These are phyloP conservation scores for Didymella arachidicola DNA, from an alignment of 2,329 filamentous ascomycete genomes.

Conservation along the genomic window DNA sequence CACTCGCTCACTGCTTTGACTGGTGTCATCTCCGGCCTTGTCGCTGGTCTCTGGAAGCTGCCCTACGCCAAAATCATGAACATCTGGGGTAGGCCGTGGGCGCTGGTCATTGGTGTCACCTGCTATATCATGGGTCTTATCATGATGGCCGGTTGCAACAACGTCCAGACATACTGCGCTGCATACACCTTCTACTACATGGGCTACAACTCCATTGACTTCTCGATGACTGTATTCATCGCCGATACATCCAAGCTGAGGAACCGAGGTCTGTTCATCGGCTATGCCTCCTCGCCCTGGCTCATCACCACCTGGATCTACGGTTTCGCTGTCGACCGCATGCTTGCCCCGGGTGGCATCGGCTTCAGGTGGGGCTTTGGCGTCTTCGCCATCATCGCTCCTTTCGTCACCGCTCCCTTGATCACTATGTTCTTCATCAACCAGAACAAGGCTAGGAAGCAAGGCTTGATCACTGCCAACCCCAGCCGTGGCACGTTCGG, in stretches of 20 bases:
- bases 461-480: slow-evolving; percentile 59
- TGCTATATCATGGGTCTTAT: slow-evolving; percentile 58
- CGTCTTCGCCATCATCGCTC: slow-evolving; percentile 70
- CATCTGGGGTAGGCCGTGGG: slow-evolving; percentile 53
- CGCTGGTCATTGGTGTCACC: slow-evolving; percentile 46
- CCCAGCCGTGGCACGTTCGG: slow-evolving; percentile 57
- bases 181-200: slow-evolving; percentile 73
- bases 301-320: slow-evolving; percentile 45
- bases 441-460: slow-evolving; percentile 66
- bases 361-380: slow-evolving; percentile 74
- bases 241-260: slow-evolving; percentile 72
- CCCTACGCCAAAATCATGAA: slow-evolving; percentile 55
- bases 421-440: slow-evolving; percentile 65
- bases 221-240: slow-evolving; percentile 70
- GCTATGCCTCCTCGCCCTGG: slow-evolving; percentile 51
- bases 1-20: slow-evolving; percentile 52
- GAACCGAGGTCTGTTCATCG: slow-evolving; percentile 69
- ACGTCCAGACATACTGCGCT: slow-evolving; percentile 69
- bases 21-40: slow-evolving; percentile 49
- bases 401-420: slow-evolving; percentile 68
- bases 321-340: slow-evolving; percentile 39
- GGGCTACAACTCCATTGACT: slow-evolving; percentile 67
- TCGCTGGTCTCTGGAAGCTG: slow-evolving; percentile 52
- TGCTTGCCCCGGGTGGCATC: slow-evolving; percentile 57
- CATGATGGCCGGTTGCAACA: slow-evolving; percentile 71